These are phyloP conservation scores for Aspergillus ochraceoroseus DNA, from an alignment of 2,329 filamentous ascomycete species.

Conservation along the genomic window DNA sequence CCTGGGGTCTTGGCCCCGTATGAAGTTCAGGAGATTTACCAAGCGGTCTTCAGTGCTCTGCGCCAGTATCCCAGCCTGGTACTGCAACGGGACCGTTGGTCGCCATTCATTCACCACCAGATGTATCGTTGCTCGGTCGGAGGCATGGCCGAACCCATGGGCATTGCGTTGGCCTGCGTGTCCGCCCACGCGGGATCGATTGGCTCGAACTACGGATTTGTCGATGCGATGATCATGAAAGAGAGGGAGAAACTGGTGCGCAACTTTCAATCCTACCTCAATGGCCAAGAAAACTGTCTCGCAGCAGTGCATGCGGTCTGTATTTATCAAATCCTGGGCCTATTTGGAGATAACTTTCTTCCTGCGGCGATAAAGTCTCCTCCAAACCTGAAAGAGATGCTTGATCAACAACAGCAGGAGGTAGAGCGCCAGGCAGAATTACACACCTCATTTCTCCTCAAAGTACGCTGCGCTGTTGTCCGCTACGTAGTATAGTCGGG, in stretches of 20 bases:
- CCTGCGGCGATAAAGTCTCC: slow-evolving; percentile 2
- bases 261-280: slow-evolving; percentile 11
- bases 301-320: slow-evolving; percentile 19
- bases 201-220: slow-evolving; percentile 14
- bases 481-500: no score
- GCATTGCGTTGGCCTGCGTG: slow-evolving; percentile 13
- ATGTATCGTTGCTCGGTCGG: slow-evolving; percentile 16
- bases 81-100: slow-evolving; percentile 17
- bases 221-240: slow-evolving; percentile 13
- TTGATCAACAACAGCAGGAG: slow-evolving; percentile 3
- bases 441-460: slow-evolving; percentile 14
- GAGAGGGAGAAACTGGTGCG: slow-evolving; percentile 16
- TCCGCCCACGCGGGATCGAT: slow-evolving; percentile 13
- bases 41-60: slow-evolving; percentile 11
- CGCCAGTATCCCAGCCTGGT: slow-evolving; percentile 15
- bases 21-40: slow-evolving; percentile 7
- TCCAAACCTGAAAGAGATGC: background rate
- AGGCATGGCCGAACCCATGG: slow-evolving; percentile 16
- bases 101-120: slow-evolving; percentile 17
- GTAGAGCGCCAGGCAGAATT: slow-evolving; percentile 9
- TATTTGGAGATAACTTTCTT: slow-evolving; percentile 14
- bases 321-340: slow-evolving; percentile 16
- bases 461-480: slow-evolving; percentile 4
- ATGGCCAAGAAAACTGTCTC: slow-evolving; percentile 15
- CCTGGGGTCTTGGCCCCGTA: background rate